A percentile compares a stretch with the other conserved stretches of the same genome.
These are phyloP conservation scores for Mycena epipterygia DNA, from an alignment of 768 basidiomycete genomes.

Conservation along the genomic window DNA sequence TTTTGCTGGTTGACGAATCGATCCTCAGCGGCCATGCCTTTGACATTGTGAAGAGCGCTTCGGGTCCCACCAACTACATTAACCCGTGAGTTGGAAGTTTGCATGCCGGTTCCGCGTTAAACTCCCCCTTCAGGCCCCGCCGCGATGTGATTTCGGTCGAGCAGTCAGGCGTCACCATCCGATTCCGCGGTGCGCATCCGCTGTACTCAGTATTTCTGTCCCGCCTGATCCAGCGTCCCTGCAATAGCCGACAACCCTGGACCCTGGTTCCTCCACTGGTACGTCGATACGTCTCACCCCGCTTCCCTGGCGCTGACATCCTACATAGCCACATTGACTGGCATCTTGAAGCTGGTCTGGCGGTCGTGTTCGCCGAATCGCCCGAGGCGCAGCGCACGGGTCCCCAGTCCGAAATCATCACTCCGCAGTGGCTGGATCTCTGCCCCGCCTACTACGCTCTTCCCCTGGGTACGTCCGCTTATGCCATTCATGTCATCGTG, in stretches of 20 bases:
- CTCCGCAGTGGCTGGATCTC: conserved; percentile 33
- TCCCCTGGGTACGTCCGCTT: background rate
- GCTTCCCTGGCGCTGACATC: conserved; percentile 47
- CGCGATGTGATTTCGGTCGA: conserved; percentile 42
- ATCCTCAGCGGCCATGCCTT: conserved; percentile 43
- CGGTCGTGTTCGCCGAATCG: conserved; percentile 54
- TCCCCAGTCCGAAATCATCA: conserved; percentile 41
- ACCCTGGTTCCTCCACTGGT: conserved; percentile 21
- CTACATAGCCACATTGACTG: conserved; percentile 42
- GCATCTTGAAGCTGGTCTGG: conserved; percentile 56
- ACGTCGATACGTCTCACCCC: background rate
- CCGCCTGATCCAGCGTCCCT: background rate
- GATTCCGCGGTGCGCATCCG: conserved; percentile 9
- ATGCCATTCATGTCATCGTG: background rate
- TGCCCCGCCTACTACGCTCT: conserved; percentile 28
- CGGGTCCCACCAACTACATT: conserved; percentile 37
- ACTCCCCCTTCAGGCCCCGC: conserved; percentile 29
- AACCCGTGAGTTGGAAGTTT: conserved; percentile 29
- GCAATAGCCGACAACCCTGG: conserved; percentile 13
- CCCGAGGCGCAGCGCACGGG: conserved; percentile 44
- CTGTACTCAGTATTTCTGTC: background rate
- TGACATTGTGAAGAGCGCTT: conserved; percentile 39
- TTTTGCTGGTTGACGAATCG: background rate
- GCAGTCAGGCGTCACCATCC: conserved; percentile 11
- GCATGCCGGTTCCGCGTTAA: background rate